These are phyloP conservation scores for Osmanthus fragrans DNA, from an alignment of 257 asterid species.

Conservation along the genomic window DNA sequence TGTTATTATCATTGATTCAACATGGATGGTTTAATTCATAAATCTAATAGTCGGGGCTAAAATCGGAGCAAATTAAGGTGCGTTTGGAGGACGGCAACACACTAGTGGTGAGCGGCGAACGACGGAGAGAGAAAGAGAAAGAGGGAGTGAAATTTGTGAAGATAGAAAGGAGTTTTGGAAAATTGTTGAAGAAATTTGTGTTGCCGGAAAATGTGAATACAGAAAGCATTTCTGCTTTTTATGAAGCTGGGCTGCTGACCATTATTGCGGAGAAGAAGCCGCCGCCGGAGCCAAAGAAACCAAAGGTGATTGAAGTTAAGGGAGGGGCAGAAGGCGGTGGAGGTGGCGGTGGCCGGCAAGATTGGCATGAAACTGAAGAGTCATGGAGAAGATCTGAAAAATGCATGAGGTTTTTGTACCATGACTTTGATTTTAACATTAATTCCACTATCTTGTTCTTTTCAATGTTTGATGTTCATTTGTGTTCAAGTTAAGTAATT, in stretches of 20 bases:
- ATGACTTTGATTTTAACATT: too few relatives aligned
- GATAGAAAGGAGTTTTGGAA: conserved; percentile 35
- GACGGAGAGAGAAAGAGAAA: conserved; percentile 23
- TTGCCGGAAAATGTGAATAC: conserved; percentile 36
- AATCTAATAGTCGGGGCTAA: conserved; percentile 30
- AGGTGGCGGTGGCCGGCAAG: not conserved
- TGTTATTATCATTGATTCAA: too few relatives aligned
- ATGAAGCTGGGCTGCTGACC: conserved; percentile 30
- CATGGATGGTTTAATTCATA: too few relatives aligned
- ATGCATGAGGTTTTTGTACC: not conserved
- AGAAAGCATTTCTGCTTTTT: conserved; percentile 17
- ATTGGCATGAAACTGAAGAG: not conserved
- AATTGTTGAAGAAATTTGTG: conserved; percentile 36
- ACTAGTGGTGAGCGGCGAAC: conserved; percentile 22
- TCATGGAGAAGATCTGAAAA: not conserved
- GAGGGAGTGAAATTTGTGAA: conserved; percentile 5
- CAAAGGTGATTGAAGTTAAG: conserved; percentile 21
- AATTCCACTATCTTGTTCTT: too few relatives aligned
- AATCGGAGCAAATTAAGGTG: conserved; percentile 20
- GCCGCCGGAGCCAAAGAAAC: conserved; percentile 23
- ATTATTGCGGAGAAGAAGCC: conserved; percentile 27
- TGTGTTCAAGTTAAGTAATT: too few relatives aligned
- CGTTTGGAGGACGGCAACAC: conserved; percentile 23
- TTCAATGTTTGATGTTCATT: too few relatives aligned
- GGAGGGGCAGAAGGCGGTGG: not conserved